Base-by-base conservation (phyloP, 345 rosid genomes). In the Ceriops decandra region DNA sequence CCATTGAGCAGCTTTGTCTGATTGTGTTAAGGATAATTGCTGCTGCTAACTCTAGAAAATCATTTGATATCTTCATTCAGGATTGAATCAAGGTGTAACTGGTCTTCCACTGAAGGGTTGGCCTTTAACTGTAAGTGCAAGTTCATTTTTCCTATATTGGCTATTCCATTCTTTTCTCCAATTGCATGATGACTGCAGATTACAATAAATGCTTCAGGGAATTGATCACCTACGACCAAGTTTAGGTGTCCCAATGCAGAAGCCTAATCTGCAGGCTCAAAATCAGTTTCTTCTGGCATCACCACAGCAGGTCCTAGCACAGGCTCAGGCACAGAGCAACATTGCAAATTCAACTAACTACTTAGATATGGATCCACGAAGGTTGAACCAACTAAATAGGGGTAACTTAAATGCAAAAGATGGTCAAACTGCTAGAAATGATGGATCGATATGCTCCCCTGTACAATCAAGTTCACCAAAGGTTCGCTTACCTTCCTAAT, bases 81-180 rank as follows among this genome's bases (percentile, higher is more conserved):
- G 92, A 54, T 28, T 77, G 60, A 83, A 79, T 73, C 92, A 77
- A 68, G 84, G 92, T 57, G 81, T 77, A 54, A 67, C 84, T 36
- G 74, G 83, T 68, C 83, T 87, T 77, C 89, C 92, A 11, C 76
- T 85, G 69, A 87, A 83, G 82, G 89, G 89, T 24, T 87, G 88
- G 92, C 92, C 92, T 71, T 70, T 85, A 64, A 81, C 86, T 59
- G 89, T 85, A 81, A 82, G 89, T 82, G 68, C 5, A 28, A 19
- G 57, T 24, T 72, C 32, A 26, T 42, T 56, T 49, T 68, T 49
- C 19, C 47, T 27, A 17, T 73, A n/a, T 31, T 62, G 19, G 13
- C 10, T 62, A 26, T 70, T 57, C 15, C 10, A 16, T 36, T 28
- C 28, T 27, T 57, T 15, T 60, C 38, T 59, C 26, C 59, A 20